Evolutionary conservation across 768 basidiomycete species (phyloP).

Genomic region (Termitomyces eurrhizus): DNA sequence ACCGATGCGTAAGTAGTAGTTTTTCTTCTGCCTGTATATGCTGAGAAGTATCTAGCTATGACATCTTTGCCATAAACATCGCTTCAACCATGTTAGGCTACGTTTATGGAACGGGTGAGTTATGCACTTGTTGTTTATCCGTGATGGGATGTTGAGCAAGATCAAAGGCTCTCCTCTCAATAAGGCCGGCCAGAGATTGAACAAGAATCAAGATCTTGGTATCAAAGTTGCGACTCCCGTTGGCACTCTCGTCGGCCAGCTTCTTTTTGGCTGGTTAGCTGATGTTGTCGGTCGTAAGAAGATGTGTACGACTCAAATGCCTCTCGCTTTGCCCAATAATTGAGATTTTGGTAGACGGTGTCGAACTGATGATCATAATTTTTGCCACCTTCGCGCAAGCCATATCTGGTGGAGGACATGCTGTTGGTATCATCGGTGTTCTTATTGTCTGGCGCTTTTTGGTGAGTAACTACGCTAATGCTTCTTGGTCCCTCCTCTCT

Average conservation of each 20-base stretch:
- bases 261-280: slow-evolving; percentile 79
- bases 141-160: background rate
- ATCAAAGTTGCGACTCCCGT: slow-evolving; percentile 76
- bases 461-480: slow-evolving; percentile 23
- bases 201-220: slow-evolving; percentile 66
- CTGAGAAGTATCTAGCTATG: slow-evolving; percentile 43
- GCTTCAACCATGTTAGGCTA: slow-evolving; percentile 77
- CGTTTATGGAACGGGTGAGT: background rate
- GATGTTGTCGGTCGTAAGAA: slow-evolving; percentile 73
- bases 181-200: slow-evolving; percentile 33
- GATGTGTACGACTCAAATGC: slow-evolving; percentile 54
- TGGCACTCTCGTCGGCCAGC: slow-evolving; percentile 71
- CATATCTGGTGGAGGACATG: slow-evolving; percentile 61
- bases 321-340: background rate
- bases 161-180: slow-evolving; percentile 12
- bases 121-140: background rate
- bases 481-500: background rate
- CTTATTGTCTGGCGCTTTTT: slow-evolving; percentile 85
- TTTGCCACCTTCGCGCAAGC: slow-evolving; percentile 78
- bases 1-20: slow-evolving; percentile 61
- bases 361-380: slow-evolving; percentile 81
- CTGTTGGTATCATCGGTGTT: slow-evolving; percentile 69
- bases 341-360: slow-evolving; percentile 42
- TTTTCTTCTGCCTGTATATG: background rate
- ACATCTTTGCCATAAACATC: slow-evolving; percentile 89